Base-by-base conservation (phyloP, 495 filamentous ascomycete species). In the Gamarada debralockiae region DNA sequence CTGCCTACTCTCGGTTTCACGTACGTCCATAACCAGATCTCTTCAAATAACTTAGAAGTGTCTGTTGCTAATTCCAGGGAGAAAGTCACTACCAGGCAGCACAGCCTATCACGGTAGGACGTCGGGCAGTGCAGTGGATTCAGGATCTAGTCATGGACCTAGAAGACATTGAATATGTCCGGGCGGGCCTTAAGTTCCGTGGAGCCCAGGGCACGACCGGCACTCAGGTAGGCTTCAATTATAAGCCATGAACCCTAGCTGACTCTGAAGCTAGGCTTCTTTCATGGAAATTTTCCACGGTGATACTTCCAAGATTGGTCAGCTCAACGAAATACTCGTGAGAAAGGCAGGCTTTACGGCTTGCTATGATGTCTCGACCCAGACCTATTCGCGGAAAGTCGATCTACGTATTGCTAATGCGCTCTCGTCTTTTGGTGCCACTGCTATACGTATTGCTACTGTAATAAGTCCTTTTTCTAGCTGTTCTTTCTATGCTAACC, bases 171-270 rank as follows among this genome's bases (percentile, higher is more conserved):
- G 87, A 92, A 67, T 73, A 79, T 27, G 89, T 82, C 6, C 82
- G 84, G 42, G 73, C 81, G 18, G 82, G 85, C 43, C 80, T 98
- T 37, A 77, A 82, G 46, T 96, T 96, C 74, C 84, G 93, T 42
- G 90, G 90, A 65, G n/a, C n/a, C n/a, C n/a, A n/a, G n/a, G 88
- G 89, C 52, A 90, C 86, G 15, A 90, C 85, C 7, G 86, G 86
- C 50, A 88, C 83, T 2, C 70, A 74, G 59, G 66, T 52, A 82
- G 86, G 20, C n/a, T 21, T 14, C 7, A 44, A 27, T 41, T 33
- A 41, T 17, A 50, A 34, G 31, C n/a, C 8, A 8, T n/a, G 8
- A 8, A 18, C 24, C 50, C 43, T 13, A 55, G 17, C 38, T 37
- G 52, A 24, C 44, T 24, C 7, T 13, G 13, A 21, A 14, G 17